Evolutionary conservation across 2,329 filamentous ascomycete genomes (phyloP).

Genomic region (Laburnicola sp.): DNA sequence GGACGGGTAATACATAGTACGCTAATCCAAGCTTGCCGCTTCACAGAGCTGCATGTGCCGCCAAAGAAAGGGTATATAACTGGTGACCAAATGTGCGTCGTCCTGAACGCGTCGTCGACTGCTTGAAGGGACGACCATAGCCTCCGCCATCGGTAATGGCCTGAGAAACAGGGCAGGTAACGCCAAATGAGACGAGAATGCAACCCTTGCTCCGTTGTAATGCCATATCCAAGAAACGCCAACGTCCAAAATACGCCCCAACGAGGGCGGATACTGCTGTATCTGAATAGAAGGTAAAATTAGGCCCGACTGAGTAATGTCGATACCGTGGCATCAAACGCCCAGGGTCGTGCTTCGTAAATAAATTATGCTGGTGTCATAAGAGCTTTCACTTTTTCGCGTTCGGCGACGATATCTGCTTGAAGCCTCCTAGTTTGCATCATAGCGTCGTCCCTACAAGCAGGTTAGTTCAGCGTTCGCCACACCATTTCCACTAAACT

Average conservation of each 20-base stretch:
- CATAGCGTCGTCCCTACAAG: conserved; percentile 68
- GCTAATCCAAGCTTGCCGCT: not conserved
- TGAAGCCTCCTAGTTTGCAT: conserved; percentile 72
- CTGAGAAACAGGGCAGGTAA: not conserved
- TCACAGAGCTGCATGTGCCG: conserved; percentile 4
- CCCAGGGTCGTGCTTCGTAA: conserved; percentile 18
- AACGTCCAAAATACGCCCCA: conserved; percentile 13
- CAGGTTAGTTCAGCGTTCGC: conserved; percentile 23
- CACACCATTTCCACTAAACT: conserved; percentile 12
- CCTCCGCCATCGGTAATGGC: not conserved
- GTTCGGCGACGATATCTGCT: conserved; percentile 66
- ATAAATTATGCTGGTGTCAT: conserved; percentile 37
- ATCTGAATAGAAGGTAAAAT: conserved; percentile 16
- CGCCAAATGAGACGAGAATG: conserved; percentile 1
- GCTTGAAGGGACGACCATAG: not conserved
- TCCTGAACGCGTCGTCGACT: conserved; percentile 6
- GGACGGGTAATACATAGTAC: conserved; percentile 12
- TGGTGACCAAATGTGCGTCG: conserved; percentile 10
- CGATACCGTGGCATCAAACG: conserved; percentile 19
- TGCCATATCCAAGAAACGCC: conserved; percentile 15
- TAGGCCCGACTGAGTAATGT: conserved; percentile 17
- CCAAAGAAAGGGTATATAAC: conserved; percentile 30
- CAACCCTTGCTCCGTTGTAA: conserved; percentile 17
- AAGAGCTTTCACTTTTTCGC: conserved; percentile 60
- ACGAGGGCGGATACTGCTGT: conserved; percentile 8